Evolutionary conservation across 352 stramenopile species (phyloP), one percentile per base, ranked within the genome.

Genomic region (Globisporangium uncinulatum): DNA sequence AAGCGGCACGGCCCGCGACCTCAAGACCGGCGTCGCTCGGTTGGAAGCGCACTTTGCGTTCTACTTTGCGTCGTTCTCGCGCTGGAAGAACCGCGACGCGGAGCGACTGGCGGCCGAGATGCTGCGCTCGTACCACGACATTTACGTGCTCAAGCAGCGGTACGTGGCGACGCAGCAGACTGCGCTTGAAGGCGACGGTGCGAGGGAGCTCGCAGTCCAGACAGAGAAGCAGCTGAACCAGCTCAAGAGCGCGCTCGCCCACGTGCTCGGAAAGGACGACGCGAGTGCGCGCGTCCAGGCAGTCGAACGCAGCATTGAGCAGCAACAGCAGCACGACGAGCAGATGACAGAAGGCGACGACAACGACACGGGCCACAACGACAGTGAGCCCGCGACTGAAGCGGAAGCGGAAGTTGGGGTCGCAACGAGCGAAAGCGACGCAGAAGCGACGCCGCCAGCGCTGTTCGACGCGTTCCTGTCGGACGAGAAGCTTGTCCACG

Each of bases 61-160:
- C 44, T 89, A 89, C 60, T 75, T 77, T 34, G 79, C 81, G 34
- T 74, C 70, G n/a, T 89, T 89, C 57, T 69, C 69, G 39, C 59
- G 62, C 5, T 89, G 79, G 79, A 89, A 89, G 45, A 58, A 73
- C 4, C 65, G 69, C 5, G 79, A 89, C 60, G 79, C 79, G 0
- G 65, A 89, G 47, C 70, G 73, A 0, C 59, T 89, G 10, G 73
- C 79, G 0, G 45, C 46, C 0, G 79, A 89, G 44, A 67, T 89
- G 62, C 59, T 89, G 44, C 42, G 57, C 15, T 79, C 73, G 29
- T 89, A 89, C 55, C 51, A 72, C 11, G 69, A 84, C 41, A 65
- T 89, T 39, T 68, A 71, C 48, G 42, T 61, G 34, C 71, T 81
- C 14, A 72, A 80, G 48, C 37, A 66, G 34, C 76, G 73, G 57